Base-by-base conservation (phyloP, 2,329 filamentous ascomycete genomes). In the Aspergillaceae sp. region DNA sequence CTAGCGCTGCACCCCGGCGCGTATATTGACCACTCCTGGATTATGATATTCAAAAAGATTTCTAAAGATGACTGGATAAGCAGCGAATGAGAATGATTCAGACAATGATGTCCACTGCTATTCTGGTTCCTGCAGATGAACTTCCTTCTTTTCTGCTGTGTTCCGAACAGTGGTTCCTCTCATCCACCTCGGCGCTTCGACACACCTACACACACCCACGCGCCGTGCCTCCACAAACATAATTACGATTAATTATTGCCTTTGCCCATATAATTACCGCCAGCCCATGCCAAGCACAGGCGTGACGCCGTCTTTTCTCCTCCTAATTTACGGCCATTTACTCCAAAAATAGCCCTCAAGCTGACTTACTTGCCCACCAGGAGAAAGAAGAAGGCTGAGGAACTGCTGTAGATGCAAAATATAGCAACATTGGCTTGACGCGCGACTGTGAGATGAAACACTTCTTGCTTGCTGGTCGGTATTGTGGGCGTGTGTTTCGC, bases 391-490 rank as follows among this genome's bases (percentile, higher is more conserved):
- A 19, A 19, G 19, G 59, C 54, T 62, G 58, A 61, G 56, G 58
- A 61, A 54, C 43, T 46, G 50, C 49, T 49, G 50, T 51, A 54
- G 54, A 57, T 64, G 64, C 64, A 63, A 64, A 64, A 60, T 64
- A 63, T 67, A 68, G 65, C 54, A 66, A 64, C 64, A 60, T 19
- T 19, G 19, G 44, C 49, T 65, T 66, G 54, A 63, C 65, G 64
- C 64, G 64, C 64, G 64, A 66, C 59, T 60, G 54, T 57, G 45
- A 53, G 48, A 50, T 65, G 62, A 65, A 66, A 65, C 61, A 53
- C 56, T 54, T 51, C 54, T 11, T 19, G 34, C 34, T 7, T 36
- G 34, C n/a, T 4, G n/a, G 26, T 36, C 33, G 34, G 26, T 5
- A 7, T 19, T 46, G 49, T 53, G 54, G 58, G 58, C 57, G 59